Conservation (phyloP, 2,329 filamentous ascomycete species). For the Nannizziopsis barbatae region DNA sequence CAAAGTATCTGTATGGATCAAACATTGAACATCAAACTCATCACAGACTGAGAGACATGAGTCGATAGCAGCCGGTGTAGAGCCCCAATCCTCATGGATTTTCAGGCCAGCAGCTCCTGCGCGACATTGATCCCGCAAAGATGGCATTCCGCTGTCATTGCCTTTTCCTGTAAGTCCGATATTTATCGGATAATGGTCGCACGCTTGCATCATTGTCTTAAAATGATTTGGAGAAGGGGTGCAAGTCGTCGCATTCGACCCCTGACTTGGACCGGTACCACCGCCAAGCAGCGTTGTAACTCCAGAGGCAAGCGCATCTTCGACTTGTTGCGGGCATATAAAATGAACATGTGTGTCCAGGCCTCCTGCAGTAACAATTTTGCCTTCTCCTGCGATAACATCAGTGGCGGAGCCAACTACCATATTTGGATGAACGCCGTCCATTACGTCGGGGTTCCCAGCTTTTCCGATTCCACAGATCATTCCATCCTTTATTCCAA, state of each 20-base stretch:
- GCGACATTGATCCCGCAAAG: constrained; percentile 65
- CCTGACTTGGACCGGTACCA: constrained; percentile 84
- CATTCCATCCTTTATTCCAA: constrained; percentile 76
- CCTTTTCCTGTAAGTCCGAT: constrained; percentile 88
- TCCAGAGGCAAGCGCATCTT: constrained; percentile 72
- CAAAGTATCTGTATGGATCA: constrained; percentile 91
- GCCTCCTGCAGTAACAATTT: constrained; percentile 82
- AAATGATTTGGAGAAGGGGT: constrained; percentile 77
- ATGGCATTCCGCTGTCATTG: constrained; percentile 62
- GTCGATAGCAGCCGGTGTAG: constrained; percentile 83
- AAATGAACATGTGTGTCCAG: constrained; percentile 88
- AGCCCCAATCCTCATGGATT: constrained; percentile 92
- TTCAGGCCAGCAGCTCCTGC: constrained; percentile 87
- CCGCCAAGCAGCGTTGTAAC: constrained; percentile 86
- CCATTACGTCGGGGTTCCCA: constrained; percentile 95
- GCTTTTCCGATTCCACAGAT: constrained; percentile 90
- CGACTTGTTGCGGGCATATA: constrained; percentile 84
- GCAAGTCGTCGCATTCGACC: constrained; percentile 84
- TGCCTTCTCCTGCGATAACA: constrained; percentile 79
- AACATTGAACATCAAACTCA: constrained; percentile 79
- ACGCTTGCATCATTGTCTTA: constrained; percentile 79
- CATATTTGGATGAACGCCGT: constrained; percentile 66
- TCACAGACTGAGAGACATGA: constrained; percentile 76
- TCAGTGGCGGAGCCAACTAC: constrained; percentile 81
- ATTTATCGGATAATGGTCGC: constrained; percentile 71